Evolutionary conservation across 192 early-diverging fungal species (phyloP), one percentile per base, ranked within the genome.

Genomic region (Backusella tuberculispora): DNA sequence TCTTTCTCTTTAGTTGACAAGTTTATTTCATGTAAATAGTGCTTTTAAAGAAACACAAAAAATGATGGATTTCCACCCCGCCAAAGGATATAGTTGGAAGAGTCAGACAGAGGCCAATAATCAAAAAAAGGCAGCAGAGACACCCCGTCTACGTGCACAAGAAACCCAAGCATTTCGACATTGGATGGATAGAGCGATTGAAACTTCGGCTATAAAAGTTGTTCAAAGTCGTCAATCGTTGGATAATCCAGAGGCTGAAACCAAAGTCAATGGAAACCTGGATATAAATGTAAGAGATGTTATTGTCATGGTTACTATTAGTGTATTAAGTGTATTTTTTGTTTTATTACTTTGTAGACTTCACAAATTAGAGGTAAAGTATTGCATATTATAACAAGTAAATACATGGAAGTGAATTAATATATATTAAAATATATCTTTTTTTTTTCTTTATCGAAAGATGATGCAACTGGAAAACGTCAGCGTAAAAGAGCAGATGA

Each of bases 31-130:
- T 69, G 83, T 88, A 17, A 83, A 88, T 65, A 83, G 83, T 37
- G 88, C 88, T 1, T 90, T 90, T 68, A 84, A 87, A 47, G 86
- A 85, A 66, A 83, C 86, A 2, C 77, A 86, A 24, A 71, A 78
- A 37, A 79, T 83, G 75, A 84, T 85, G 46, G 85, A 88, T 24
- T 90, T 88, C 60, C 82, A 88, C 66, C 88, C 87, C 0, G 83
- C 87, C 41, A 87, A 84, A 19, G 88, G 88, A 41, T 90, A 90
- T 66, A 81, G 78, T 10, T 90, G 88, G 87, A 85, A 86, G 48
- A 73, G 76, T 0, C 37, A 41, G 41, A 60, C 41, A 10, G 73
- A 70, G 38, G 19, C 41, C 44, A 63, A 13, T 60, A 37, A 43
- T 4, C 53, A 73, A 14, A 46, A 44, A 19, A 19, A 73, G 29